phyloP scores from a whole-genome alignment of 768 basidiomycete species.

The Lentinula guzmanii region DNA sequence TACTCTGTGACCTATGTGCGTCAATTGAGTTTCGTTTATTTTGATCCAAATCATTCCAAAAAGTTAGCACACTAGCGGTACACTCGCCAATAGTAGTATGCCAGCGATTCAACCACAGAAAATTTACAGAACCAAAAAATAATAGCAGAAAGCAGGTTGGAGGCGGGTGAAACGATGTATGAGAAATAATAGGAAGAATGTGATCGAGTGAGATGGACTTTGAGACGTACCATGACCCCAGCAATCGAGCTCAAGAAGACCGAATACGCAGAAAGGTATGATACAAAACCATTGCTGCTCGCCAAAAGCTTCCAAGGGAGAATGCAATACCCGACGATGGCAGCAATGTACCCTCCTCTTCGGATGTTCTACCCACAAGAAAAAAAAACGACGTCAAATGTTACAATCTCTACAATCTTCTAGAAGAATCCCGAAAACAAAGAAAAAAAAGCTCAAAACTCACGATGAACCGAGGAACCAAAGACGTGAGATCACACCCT shows the following conservation, averaged over 20 bases:
- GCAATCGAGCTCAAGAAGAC: constrained; percentile 79
- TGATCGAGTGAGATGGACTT: too few species aligned
- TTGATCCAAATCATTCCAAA: too few species aligned
- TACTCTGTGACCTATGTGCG: constrained; percentile 63
- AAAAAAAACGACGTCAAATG: neutral
- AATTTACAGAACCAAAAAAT: too few species aligned
- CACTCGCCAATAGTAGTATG: neutral
- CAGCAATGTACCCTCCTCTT: constrained; percentile 79
- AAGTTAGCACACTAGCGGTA: too few species aligned
- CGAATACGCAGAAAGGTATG: constrained; percentile 77
- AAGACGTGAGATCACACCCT: constrained; percentile 76
- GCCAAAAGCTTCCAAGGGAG: constrained; percentile 75
- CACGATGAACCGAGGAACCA: constrained; percentile 72
- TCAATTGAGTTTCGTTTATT: neutral
- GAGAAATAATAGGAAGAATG: too few species aligned
- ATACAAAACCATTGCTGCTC: constrained; percentile 69
- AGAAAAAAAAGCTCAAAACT: constrained; percentile 14
- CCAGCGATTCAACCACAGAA: too few species aligned
- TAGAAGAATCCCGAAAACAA: neutral
- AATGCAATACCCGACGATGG: constrained; percentile 69
- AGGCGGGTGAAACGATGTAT: too few species aligned
- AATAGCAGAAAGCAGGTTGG: too few species aligned
- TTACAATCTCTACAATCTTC: too few species aligned
- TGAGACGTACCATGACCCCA: constrained; percentile 58
- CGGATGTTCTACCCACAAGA: constrained; percentile 59